Conservation (phyloP, 2,329 filamentous ascomycete species). For the Bipolaris gigantea region DNA sequence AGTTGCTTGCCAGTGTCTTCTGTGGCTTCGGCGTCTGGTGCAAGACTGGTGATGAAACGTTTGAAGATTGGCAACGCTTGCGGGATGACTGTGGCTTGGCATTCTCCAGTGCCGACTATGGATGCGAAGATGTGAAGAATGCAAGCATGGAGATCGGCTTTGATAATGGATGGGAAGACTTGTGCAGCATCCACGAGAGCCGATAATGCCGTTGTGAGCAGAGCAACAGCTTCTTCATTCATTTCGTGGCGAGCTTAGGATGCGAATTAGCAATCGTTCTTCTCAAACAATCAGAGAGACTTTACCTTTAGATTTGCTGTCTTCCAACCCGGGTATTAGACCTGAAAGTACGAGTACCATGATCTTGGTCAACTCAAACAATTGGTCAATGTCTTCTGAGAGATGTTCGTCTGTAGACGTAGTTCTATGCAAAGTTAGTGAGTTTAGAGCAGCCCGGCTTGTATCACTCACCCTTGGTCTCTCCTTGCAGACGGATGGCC, state of each 20-base stretch:
- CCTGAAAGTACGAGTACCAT: conserved; percentile 92
- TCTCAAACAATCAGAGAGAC: neutral
- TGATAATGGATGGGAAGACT: conserved; percentile 95
- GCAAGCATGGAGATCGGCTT: conserved; percentile 92
- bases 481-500: conserved; percentile 86
- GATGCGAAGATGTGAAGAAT: conserved; percentile 97
- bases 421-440: conserved; percentile 24
- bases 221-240: conserved; percentile 80
- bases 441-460: neutral
- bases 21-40: conserved; percentile 45
- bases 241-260: conserved; percentile 68
- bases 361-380: conserved; percentile 94
- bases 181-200: conserved; percentile 92
- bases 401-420: conserved; percentile 67
- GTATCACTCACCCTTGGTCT: conserved; percentile 57
- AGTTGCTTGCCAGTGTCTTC: conserved; percentile 68
- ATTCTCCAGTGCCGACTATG: conserved; percentile 82
- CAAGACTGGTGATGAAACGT: conserved; percentile 80
- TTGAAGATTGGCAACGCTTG: conserved; percentile 89
- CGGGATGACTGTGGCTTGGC: conserved; percentile 85
- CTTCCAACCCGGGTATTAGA: conserved; percentile 78
- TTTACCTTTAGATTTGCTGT: conserved; percentile 48
- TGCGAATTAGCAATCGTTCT: conserved; percentile 42
- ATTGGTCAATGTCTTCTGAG: conserved; percentile 95
- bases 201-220: conserved; percentile 79